Evolutionary conservation across 306 rosid genomes (phyloP).

Genomic region (Oxytropis ochrocephala): DNA sequence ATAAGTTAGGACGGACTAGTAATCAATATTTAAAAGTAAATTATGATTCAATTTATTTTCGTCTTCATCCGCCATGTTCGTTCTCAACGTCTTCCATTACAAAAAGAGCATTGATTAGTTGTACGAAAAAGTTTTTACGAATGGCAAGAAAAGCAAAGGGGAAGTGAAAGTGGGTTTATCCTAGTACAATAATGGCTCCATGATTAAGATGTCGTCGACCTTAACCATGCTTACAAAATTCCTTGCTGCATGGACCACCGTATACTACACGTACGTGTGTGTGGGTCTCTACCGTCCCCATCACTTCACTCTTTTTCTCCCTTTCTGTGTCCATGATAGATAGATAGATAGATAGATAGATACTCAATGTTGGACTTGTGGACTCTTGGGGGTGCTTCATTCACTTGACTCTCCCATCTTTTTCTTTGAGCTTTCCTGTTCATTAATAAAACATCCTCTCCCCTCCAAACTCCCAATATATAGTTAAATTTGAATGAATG

Average conservation of each 20-base stretch:
- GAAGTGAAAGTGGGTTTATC: no score
- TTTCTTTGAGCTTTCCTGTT: slow-evolving; percentile 1
- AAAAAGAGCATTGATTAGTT: no score
- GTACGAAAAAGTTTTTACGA: no score
- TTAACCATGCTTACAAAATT: slow-evolving; percentile 42
- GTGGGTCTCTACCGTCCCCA: slow-evolving; percentile 44
- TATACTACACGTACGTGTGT: slow-evolving; percentile 67
- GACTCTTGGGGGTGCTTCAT: neutral
- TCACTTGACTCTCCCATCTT: neutral
- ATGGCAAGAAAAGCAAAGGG: no score
- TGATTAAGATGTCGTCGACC: slow-evolving; percentile 4
- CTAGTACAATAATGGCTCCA: neutral
- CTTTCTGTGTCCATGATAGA: neutral
- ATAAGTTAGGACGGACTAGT: no score
- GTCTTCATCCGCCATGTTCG: no score
- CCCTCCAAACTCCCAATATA: neutral
- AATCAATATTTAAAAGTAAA: no score
- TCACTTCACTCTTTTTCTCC: slow-evolving; percentile 8
- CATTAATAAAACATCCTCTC: neutral
- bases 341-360: no score
- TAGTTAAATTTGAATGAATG: neutral
- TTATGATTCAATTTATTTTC: no score
- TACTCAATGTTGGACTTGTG: slow-evolving; percentile 9
- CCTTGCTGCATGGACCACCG: slow-evolving; percentile 61
- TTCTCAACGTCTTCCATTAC: no score